Base-by-base conservation (phyloP, 495 filamentous ascomycete species). In the Neurospora sp. region DNA sequence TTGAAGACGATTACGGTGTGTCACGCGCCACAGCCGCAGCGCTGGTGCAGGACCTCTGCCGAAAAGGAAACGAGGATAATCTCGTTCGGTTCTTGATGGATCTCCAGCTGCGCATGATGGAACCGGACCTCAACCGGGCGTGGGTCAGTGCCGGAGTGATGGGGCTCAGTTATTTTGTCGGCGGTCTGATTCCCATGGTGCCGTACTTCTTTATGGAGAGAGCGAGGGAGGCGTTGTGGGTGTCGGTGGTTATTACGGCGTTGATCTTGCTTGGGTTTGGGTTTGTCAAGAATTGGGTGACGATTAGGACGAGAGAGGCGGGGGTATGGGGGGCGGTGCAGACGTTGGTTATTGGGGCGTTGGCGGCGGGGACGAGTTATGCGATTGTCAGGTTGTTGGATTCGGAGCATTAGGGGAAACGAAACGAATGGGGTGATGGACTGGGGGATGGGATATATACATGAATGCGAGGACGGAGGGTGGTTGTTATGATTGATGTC, bases 31-130 rank as follows among this genome's bases (percentile, higher is more conserved):
- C 81, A 1, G 76, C 77, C 0, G 74, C 43, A 21, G 79, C 82
- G 2, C 74, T 87, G 6, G 82, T 88, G 37, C 77, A 83, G 15
- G 78, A 78, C 13, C 76, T 89, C 45, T 79, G 77, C 70, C 28
- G 38, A 21, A 62, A 62, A 0, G 73, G 62, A 13, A 78, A 87
- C 74, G 76, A 80, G 70, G 82, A 84, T 19, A 72, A 77, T 39
- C 87, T 85, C 84, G 82, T 87, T 9, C 74, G 78, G 77, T 88
- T 88, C 74, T 83, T 88, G 83, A 88, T 88, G 85, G 83, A 86
- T 73, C 86, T 88, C 75, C 83, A 87, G 77, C 79, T 87, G 37
- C 79, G 80, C 71, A 80, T 88, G 10, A 80, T 82, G 45, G 81
- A 84, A 75, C 87, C 86, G 1, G 77, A 80, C 10, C 73, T 76